A percentile compares a stretch with the other conserved stretches of the same genome.
Conservation (phyloP, 345 rosid species). For the Microthlaspi erraticum region DNA sequence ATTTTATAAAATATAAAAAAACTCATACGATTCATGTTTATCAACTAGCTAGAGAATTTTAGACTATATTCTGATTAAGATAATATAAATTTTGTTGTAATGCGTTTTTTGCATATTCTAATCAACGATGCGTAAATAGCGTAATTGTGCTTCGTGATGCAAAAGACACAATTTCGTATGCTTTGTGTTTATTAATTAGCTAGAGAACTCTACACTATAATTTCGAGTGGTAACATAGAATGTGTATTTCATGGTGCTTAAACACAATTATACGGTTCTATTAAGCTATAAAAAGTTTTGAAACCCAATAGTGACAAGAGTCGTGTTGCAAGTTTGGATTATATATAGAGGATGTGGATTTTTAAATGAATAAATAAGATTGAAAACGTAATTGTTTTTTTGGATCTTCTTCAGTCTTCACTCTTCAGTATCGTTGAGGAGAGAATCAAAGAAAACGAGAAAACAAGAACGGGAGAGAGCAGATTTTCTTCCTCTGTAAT, state of each 20-base stretch:
- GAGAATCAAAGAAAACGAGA: background rate
- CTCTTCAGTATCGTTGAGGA: background rate
- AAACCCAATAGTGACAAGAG: background rate
- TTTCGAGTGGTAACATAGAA: background rate
- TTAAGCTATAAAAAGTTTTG: background rate
- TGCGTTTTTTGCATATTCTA: background rate
- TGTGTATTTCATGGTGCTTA: background rate
- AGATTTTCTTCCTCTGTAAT: constrained; percentile 12
- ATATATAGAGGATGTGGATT: too few species aligned
- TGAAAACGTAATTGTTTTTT: background rate
- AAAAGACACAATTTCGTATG: constrained; percentile 6
- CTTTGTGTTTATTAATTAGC: constrained; percentile 1
- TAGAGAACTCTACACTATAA: background rate
- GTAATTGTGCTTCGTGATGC: constrained; percentile 22
- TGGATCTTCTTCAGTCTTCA: background rate
- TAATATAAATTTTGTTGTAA: background rate
- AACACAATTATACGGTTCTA: background rate
- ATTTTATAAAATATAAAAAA: background rate
- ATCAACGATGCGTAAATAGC: background rate
- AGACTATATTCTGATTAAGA: background rate
- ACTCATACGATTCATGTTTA: constrained; percentile 10
- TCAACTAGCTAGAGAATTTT: background rate
- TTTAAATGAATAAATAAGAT: background rate
- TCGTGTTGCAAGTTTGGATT: background rate
- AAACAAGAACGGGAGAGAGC: constrained; percentile 3